These are phyloP conservation scores for Acanthamoeba royreba DNA, from an alignment of 208 protist species.

Conservation along the genomic window DNA sequence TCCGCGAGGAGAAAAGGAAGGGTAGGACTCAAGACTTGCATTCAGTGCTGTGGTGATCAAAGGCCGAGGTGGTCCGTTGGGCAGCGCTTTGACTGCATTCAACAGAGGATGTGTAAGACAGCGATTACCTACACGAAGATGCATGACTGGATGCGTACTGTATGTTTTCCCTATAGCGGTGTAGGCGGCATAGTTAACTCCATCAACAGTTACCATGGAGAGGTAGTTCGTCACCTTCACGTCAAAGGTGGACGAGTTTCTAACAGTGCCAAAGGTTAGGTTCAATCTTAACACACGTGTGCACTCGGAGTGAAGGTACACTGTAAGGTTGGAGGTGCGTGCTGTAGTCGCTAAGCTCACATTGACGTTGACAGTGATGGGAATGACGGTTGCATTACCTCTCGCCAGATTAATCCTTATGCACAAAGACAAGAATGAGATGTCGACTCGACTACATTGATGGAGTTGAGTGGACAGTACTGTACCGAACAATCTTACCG, in stretches of 20 bases:
- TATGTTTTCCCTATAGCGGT: constrained; percentile 8
- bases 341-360: background rate
- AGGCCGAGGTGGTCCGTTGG: background rate
- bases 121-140: too few relatives aligned
- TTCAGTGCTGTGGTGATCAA: background rate
- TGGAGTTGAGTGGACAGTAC: too few relatives aligned
- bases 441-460: too few relatives aligned
- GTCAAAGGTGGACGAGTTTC: background rate
- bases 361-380: background rate
- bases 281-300: background rate
- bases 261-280: background rate
- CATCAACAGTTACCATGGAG: background rate
- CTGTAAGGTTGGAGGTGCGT: background rate
- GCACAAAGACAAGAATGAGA: too few relatives aligned
- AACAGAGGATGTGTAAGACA: too few relatives aligned
- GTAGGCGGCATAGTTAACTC: background rate
- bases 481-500: background rate
- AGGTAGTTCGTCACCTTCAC: background rate
- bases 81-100: constrained; percentile 6
- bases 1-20: background rate
- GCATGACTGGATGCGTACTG: too few relatives aligned
- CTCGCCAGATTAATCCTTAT: background rate
- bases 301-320: background rate
- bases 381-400: background rate
- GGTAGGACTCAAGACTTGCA: background rate